Conservation (phyloP, 495 filamentous ascomycete species). For the Penicillium antarcticum region DNA sequence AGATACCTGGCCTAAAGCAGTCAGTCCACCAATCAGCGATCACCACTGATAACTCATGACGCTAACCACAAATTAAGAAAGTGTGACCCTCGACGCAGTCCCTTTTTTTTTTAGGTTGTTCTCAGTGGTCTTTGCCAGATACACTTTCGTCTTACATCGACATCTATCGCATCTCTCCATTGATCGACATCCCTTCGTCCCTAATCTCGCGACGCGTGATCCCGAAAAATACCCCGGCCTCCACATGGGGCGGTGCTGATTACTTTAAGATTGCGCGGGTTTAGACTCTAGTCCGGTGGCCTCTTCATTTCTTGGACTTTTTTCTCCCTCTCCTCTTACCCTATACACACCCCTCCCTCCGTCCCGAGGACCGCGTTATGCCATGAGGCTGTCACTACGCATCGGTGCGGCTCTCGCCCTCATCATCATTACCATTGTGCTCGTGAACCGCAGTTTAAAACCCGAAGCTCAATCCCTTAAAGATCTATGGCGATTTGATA, state of each 20-base stretch:
- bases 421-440: constrained; percentile 31
- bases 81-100: not conserved
- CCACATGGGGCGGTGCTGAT: constrained; percentile 6
- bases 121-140: not conserved
- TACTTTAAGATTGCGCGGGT: constrained; percentile 5
- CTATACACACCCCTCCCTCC: not conserved
- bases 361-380: constrained; percentile 28
- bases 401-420: constrained; percentile 32
- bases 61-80: not conserved
- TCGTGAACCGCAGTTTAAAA: constrained; percentile 33
- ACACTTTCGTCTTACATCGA: constrained; percentile 1
- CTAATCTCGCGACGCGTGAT: not conserved
- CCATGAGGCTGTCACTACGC: constrained; percentile 42
- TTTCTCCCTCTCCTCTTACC: not conserved
- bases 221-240: not conserved
- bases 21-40: constrained; percentile 3
- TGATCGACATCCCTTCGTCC: too few relatives aligned
- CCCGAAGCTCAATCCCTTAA: constrained; percentile 21
- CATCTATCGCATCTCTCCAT: not conserved
- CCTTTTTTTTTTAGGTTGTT: not conserved
- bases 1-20: not conserved
- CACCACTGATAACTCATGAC: not conserved
- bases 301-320: not conserved
- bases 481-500: constrained; percentile 32
- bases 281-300: constrained; percentile 3